A percentile compares a stretch with the other conserved stretches of the same genome.
These are phyloP conservation scores for Chenopodium berlandieri DNA, from an alignment of 148 eudicot genomes.

Conservation along the genomic window DNA sequence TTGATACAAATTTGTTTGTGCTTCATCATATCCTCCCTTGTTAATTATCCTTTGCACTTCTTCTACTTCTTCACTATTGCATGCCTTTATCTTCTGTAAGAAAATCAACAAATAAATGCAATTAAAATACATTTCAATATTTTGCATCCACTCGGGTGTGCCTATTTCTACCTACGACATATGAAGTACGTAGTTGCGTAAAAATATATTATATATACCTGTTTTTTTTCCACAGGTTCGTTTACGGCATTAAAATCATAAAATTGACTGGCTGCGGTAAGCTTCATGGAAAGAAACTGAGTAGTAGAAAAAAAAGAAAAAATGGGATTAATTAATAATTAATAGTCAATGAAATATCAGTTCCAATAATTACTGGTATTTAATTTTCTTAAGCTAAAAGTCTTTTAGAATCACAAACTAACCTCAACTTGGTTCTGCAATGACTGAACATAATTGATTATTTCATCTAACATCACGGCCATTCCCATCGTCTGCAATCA, in stretches of 20 bases:
- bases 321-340: neutral
- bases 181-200: too few relatives aligned
- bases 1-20: conserved; percentile 29
- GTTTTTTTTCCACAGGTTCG: conserved; percentile 38
- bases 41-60: conserved; percentile 36
- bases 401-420: conserved; percentile 3
- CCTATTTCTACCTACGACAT: too few relatives aligned
- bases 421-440: conserved; percentile 91
- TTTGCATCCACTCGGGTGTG: too few relatives aligned
- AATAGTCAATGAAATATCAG: neutral
- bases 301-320: neutral
- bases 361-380: neutral
- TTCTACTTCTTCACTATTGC: conserved; percentile 36
- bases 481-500: conserved; percentile 76
- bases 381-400: neutral
- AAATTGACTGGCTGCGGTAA: conserved; percentile 64
- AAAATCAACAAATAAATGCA: neutral
- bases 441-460: conserved; percentile 84
- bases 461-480: conserved; percentile 91
- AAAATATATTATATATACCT: conserved; percentile 28
- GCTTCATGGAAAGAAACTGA: conserved; percentile 83
- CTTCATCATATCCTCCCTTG: conserved; percentile 34
- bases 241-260: conserved; percentile 51
- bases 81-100: conserved; percentile 48
- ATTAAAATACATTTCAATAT: too few relatives aligned